Base-by-base conservation (phyloP, 2,329 filamentous ascomycete genomes). In the Fusarium brevicatenulatum region DNA sequence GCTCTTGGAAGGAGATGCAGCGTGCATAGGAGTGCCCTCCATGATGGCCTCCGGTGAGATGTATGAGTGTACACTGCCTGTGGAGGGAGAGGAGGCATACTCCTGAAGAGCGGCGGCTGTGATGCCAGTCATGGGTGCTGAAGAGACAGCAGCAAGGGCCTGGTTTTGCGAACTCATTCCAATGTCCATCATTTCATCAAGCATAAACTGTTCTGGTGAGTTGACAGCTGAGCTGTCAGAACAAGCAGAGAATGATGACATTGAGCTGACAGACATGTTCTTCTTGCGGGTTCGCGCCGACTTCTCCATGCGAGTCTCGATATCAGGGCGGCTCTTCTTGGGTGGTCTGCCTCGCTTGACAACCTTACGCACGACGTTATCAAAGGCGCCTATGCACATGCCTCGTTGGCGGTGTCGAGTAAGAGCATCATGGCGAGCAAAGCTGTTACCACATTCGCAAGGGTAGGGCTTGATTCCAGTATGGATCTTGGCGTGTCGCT, bases 401-500 rank as follows among this genome's bases (percentile, higher is more conserved):
- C 95, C 96, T 44, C 96, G 91, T 82, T 98, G 96, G 60, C 95
- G 91, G 81, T 99, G 96, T 63, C 96, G 90, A 28, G 96, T 98
- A 59, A 99, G 88, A 21, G 96, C 96, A 81, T 99, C 96, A 79
- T 98, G 95, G 63, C 96, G 91, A 39, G 95, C 95, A 81, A 99
- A 99, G 74, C 92, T 94, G 82, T 97, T 97, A 64, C 95, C 95
- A 80, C 96, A 99, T 71, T 94, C 91, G 83, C 96, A 99, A 50
- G 94, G 93, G 81, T 98, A 97, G 9, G 95, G 95, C 85, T 98
- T 98, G 83, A 97, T 92, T 55, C 95, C 95, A 2, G 94, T 97
- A 83, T 99, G 96, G 65, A 98, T 99, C 85, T 98, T 98, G 75
- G 95, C 93, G 80, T 99, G 96, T 68, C 96, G 91, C 86, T 98